Conservation (phyloP, 805 yeast genomes). For the Candida quercuum region DNA sequence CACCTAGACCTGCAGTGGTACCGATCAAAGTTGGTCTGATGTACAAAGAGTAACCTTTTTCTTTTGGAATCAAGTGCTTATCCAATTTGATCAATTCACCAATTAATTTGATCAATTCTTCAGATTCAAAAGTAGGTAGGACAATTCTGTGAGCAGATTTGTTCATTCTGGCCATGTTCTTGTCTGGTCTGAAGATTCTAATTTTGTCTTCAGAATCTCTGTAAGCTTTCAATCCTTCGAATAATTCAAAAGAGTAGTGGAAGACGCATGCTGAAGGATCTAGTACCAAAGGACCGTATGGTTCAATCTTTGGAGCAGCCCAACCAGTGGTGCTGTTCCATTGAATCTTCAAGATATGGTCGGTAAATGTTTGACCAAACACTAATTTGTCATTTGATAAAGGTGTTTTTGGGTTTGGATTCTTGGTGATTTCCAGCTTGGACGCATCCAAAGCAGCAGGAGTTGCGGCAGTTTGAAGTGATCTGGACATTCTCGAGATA, state of each 20-base stretch:
- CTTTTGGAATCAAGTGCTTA: conserved; percentile 72
- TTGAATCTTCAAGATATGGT: conserved; percentile 83
- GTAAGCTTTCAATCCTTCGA: conserved; percentile 96
- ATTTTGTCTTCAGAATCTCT: conserved; percentile 54
- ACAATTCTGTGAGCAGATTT: conserved; percentile 84
- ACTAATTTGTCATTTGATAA: conserved; percentile 58
- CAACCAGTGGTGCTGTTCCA: conserved; percentile 80
- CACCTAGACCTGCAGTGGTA: conserved; percentile 85
- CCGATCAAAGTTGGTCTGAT: conserved; percentile 95
- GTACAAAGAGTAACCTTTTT: conserved; percentile 86
- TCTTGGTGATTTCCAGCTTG: conserved; percentile 43
- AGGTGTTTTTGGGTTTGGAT: conserved; percentile 44
- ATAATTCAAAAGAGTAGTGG: conserved; percentile 92
- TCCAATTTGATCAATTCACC: conserved; percentile 74
- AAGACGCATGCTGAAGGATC: conserved; percentile 90
- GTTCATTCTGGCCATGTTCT: conserved; percentile 90
- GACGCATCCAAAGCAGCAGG: conserved; percentile 48
- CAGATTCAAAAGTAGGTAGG: conserved; percentile 79
- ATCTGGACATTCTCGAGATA: conserved; percentile 2
- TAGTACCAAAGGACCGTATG: conserved; percentile 68
- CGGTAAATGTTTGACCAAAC: conserved; percentile 74
- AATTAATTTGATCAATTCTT: conserved; percentile 69
- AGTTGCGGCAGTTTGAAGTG: conserved; percentile 11
- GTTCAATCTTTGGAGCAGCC: conserved; percentile 83
- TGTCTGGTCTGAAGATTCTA: conserved; percentile 86